These are phyloP conservation scores for Tuber borchii DNA, from an alignment of 495 filamentous ascomycete genomes.

Conservation along the genomic window DNA sequence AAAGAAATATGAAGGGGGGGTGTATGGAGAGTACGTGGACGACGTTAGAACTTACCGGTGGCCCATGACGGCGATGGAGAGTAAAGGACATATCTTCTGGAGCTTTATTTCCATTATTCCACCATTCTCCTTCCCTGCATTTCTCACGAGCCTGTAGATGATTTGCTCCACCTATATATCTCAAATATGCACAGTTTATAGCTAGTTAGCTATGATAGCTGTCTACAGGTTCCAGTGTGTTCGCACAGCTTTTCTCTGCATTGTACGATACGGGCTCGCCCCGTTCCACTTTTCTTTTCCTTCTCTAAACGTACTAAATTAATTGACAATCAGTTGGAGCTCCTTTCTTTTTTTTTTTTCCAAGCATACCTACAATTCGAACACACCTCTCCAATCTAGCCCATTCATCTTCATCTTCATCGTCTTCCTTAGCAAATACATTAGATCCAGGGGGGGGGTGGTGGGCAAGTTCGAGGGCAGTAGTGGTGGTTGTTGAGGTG, in stretches of 20 bases:
- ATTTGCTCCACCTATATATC: not conserved
- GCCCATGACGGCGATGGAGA: not conserved
- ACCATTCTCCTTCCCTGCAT: not conserved
- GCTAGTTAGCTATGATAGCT: not conserved
- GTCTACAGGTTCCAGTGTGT: not conserved
- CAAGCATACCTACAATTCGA: not conserved
- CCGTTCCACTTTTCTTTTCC: not conserved
- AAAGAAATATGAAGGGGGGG: constrained; percentile 10
- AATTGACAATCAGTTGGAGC: not conserved
- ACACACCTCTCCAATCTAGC: not conserved
- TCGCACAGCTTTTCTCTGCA: not conserved
- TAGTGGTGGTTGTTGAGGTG: not conserved
- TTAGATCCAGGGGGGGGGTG: not conserved
- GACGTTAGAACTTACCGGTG: constrained; percentile 14
- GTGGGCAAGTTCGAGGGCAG: not conserved
- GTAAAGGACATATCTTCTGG: not conserved
- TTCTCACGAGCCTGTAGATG: not conserved
- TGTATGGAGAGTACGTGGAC: constrained; percentile 25
- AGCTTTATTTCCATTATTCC: not conserved
- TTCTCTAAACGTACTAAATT: not conserved
- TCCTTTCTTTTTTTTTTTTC: not conserved
- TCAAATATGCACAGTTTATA: not conserved
- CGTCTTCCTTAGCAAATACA: not conserved
- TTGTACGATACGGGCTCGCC: too few relatives aligned
- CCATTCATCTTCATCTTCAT: not conserved